These are phyloP conservation scores for Hypholoma sublateritium DNA, from an alignment of 768 basidiomycete genomes.

Conservation along the genomic window DNA sequence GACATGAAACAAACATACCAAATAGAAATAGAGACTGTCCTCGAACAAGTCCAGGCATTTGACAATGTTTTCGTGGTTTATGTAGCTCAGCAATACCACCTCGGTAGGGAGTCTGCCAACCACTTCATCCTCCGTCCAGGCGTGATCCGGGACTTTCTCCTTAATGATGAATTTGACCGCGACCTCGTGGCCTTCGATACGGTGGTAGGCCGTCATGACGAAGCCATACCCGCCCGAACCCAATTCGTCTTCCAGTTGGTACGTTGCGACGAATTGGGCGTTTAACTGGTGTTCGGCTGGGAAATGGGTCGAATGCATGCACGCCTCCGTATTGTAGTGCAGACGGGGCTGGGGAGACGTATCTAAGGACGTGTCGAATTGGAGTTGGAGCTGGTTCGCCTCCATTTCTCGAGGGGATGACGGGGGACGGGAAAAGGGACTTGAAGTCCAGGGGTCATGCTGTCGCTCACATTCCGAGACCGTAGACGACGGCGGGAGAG, in stretches of 20 bases:
- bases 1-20: conserved; percentile 50
- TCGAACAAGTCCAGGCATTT: conserved; percentile 84
- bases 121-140: conserved; percentile 63
- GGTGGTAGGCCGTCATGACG: conserved; percentile 83
- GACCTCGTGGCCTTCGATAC: conserved; percentile 61
- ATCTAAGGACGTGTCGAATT: conserved; percentile 3
- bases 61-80: conserved; percentile 81
- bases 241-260: conserved; percentile 71
- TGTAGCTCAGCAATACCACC: conserved; percentile 69
- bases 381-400: conserved; percentile 11
- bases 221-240: conserved; percentile 95
- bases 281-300: conserved; percentile 61
- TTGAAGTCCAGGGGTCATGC: neutral
- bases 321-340: conserved; percentile 31
- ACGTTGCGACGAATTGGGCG: conserved; percentile 55
- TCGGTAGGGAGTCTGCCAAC: conserved; percentile 77
- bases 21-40: conserved; percentile 81
- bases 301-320: conserved; percentile 45
- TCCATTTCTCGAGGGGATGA: neutral
- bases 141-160: conserved; percentile 57
- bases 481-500: conserved; percentile 7
- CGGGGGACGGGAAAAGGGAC: neutral
- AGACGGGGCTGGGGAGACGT: conserved; percentile 6
- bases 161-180: conserved; percentile 97
- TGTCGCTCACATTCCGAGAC: neutral